Evolutionary conservation across 176 grass and related monocot species (phyloP), one percentile per base, ranked within the genome.

Genomic region (Carex parvula): DNA sequence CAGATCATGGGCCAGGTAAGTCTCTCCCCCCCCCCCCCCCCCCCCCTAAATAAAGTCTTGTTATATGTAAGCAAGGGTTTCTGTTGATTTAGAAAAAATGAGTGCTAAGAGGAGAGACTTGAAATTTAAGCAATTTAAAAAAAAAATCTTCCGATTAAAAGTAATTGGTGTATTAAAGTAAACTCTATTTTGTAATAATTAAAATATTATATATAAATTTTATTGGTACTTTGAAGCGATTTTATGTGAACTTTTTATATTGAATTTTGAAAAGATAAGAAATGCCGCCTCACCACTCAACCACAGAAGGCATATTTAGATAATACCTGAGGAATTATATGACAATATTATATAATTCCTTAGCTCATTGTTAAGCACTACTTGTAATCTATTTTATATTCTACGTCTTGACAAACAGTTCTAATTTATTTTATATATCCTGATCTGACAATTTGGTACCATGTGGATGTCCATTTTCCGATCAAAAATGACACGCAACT

Each of bases 401-500:
- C 44, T 11, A 24, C n/a, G 7, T 52, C 70, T 22, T 48, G 69
- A 72, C 41, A 73, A 73, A 73, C n/a, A 73, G 70, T 70, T 70
- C 9, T 24, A 73, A 50, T 53, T 15, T 24, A 56, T 56, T 57
- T 78, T 57, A 52, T 17, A 30, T 54, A 1, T 50, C 2, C 68
- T 71, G 8, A 46, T 46, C 39, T 33, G 73, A 57, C 44, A 22
- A 78, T 78, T 78, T 57, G 50, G 73, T 57, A 57, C 13, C 52
- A 57, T 78, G 73, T 78, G 73, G 24, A 77, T 55, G 50, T 77
- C 46, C 50, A 77, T 56, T 56, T 70, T 77, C 73, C 50, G 6
- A 56, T 32, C 5, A 78, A 78, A 70, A 33, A 57, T 78, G 73
- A 78, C 52, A 78, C 22, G 52, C 73, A 77, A 54, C 44, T 26